Evolutionary conservation across 305 asterid genomes (phyloP).

Genomic region (Fraxinus velutina): DNA sequence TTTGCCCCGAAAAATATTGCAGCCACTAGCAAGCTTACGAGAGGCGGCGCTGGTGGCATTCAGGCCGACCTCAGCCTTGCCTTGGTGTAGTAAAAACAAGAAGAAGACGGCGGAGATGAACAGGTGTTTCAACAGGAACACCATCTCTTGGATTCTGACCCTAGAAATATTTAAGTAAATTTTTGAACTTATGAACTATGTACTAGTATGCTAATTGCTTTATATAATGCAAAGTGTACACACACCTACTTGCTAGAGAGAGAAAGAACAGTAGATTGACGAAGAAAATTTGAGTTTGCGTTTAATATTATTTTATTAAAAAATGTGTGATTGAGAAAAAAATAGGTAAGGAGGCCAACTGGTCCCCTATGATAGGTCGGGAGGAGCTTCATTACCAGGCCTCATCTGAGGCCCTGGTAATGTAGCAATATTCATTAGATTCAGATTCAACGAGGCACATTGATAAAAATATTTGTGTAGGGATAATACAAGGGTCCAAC

Average conservation of each 20-base stretch:
- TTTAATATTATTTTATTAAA: too few relatives aligned
- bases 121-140: conserved; percentile 28
- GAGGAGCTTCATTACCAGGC: too few relatives aligned
- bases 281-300: too few relatives aligned
- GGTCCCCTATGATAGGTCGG: too few relatives aligned
- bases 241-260: neutral
- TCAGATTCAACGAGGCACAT: too few relatives aligned
- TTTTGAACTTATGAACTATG: neutral
- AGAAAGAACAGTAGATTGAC: too few relatives aligned
- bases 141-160: conserved; percentile 15
- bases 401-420: too few relatives aligned
- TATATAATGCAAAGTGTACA: neutral
- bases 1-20: conserved; percentile 66
- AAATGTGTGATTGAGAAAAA: too few relatives aligned
- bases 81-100: conserved; percentile 15
- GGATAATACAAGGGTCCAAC: too few relatives aligned
- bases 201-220: conserved; percentile 7
- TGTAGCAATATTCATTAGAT: too few relatives aligned
- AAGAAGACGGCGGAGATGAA: conserved; percentile 14
- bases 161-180: neutral
- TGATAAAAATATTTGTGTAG: too few relatives aligned
- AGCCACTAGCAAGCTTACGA: conserved; percentile 37
- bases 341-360: too few relatives aligned
- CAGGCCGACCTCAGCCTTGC: conserved; percentile 24
- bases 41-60: conserved; percentile 29